Evolutionary conservation across 441 rosid species (phyloP).

Genomic region (Isatis lusitanica): DNA sequence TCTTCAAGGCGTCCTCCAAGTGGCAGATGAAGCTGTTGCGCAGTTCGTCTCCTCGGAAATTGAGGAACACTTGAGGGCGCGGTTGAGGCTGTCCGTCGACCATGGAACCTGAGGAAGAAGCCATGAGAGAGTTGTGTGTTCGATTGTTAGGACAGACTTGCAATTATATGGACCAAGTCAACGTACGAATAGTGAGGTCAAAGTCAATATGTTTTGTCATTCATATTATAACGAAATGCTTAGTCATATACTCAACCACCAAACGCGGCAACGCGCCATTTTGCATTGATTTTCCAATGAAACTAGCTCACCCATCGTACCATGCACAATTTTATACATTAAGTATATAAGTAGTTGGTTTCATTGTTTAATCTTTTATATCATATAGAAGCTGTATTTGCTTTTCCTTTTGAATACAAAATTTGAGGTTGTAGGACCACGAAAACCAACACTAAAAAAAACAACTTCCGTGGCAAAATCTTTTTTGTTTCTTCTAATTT

Average conservation of each 20-base stretch:
- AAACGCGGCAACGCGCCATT: not conserved
- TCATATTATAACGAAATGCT: not conserved
- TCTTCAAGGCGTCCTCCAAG: not conserved
- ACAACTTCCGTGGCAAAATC: no score
- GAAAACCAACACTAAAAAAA: no score
- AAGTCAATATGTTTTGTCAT: not conserved
- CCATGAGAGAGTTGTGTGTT: not conserved
- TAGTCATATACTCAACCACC: not conserved
- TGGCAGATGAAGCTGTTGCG: not conserved
- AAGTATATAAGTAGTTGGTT: not conserved
- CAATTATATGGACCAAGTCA: not conserved
- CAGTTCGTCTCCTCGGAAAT: not conserved
- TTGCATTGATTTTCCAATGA: not conserved
- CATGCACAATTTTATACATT: not conserved
- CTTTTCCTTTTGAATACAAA: no score
- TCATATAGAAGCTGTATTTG: no score
- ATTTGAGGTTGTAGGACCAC: no score
- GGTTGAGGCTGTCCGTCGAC: no score
- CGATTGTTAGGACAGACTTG: not conserved
- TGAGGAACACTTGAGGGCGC: conserved; percentile 5
- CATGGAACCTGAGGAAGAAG: no score
- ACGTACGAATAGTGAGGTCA: not conserved
- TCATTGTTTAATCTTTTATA: no score
- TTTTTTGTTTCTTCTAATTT: no score
- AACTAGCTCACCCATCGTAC: not conserved